phyloP scores from a whole-genome alignment of 2,329 filamentous ascomycete species.

The Fusarium pseudograminearum region DNA sequence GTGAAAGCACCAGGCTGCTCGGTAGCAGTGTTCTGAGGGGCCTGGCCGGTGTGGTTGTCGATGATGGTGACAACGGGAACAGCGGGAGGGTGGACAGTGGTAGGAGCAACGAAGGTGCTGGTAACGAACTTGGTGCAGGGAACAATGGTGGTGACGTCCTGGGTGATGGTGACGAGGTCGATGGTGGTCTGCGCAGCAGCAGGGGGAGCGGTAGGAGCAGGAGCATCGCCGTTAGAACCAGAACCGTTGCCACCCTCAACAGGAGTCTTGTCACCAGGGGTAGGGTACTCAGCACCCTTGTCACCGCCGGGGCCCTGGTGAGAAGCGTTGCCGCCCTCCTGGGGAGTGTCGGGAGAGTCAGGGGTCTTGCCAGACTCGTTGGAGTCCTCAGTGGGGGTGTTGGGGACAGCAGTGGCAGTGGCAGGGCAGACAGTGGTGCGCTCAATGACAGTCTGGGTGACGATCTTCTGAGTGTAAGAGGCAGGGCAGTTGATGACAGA shows the following conservation, averaged over 20 bases:
- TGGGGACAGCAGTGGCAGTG: slow-evolving; percentile 25
- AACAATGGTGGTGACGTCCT: slow-evolving; percentile 43
- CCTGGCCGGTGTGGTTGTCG: slow-evolving; percentile 22
- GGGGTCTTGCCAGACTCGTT: slow-evolving; percentile 5
- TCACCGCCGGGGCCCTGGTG: not conserved
- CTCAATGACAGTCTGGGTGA: slow-evolving; percentile 43
- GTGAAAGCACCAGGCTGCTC: slow-evolving; percentile 24
- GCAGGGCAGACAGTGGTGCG: slow-evolving; percentile 44
- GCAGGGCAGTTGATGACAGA: slow-evolving; percentile 56
- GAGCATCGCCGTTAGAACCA: not conserved
- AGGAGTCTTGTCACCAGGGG: not conserved
- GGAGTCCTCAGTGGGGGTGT: not conserved
- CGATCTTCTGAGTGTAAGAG: slow-evolving; percentile 50
- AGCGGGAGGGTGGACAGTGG: slow-evolving; percentile 19
- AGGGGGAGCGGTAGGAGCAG: slow-evolving; percentile 26
- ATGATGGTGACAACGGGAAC: slow-evolving; percentile 37
- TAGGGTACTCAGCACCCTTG: slow-evolving; percentile 6
- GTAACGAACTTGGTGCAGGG: slow-evolving; percentile 43
- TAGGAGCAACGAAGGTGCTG: slow-evolving; percentile 41
- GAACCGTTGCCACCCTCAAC: not conserved
- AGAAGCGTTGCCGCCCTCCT: slow-evolving; percentile 7
- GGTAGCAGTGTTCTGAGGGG: slow-evolving; percentile 8
- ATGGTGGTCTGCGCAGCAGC: slow-evolving; percentile 24
- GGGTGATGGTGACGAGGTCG: slow-evolving; percentile 39
- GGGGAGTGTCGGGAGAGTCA: not conserved